Evolutionary conservation across 2,329 filamentous ascomycete species (phyloP), one percentile per base, ranked within the genome.

Genomic region (Metarhizium robertsii): DNA sequence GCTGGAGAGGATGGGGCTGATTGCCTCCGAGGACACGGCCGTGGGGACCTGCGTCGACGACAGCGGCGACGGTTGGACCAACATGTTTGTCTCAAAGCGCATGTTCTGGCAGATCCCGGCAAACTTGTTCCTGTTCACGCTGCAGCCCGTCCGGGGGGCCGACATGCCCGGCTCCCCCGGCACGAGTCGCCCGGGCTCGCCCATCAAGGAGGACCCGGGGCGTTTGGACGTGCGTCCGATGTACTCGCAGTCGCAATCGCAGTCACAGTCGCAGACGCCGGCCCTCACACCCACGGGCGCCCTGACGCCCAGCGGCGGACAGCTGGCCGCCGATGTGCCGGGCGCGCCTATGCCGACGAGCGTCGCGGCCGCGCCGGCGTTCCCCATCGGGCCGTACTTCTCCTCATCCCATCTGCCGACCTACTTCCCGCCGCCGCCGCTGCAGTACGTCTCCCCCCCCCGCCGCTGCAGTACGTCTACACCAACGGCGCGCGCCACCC

Each of bases 21-120:
- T 96, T 52, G 78, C 86, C 0, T 87, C 81, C 29, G 80, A 88
- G 54, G 86, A 95, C 64, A 90, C 88, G 0, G 80, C 81, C 1
- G 88, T 94, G 2, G 90, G 90, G 4, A 75, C 79, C 0, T 79
- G 81, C 42, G 69, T 81, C 47, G 80, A 86, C 52, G 81, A 83
- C 50, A 76, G 78, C 40, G 76, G 80, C 10, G 80, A 85, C 46
- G 84, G 80, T 53, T 96, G 89, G 88, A 77, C 78, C 32, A 75
- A 81, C 52, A 92, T 95, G 86, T 96, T 94, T 67, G 86, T 92
- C 46, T 88, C 86, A 56, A 81, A 85, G 45, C 79, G 82, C 58
- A 84, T 84, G 64, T 99, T 96, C 71, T 99, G 94, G 94, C 94
- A 97, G 73, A 79, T 94, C 3, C 90, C 95, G 46, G 83, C 88